These are phyloP conservation scores for Ramularia collo-cygni DNA, from an alignment of 2,329 filamentous ascomycete genomes.

Conservation along the genomic window DNA sequence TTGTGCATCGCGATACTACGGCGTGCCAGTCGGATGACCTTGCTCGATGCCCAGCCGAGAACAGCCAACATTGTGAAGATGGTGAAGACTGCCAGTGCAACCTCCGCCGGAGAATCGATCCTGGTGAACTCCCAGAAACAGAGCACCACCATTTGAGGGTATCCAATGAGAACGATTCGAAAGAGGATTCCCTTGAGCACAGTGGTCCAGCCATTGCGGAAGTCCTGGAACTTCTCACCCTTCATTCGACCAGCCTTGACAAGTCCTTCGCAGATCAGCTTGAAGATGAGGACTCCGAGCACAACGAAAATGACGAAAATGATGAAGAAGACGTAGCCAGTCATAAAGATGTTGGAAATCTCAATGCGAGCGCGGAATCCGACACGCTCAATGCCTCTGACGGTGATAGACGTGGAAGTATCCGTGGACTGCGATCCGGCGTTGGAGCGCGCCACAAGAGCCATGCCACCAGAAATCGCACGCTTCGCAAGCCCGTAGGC, in stretches of 20 bases:
- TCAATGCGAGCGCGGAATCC: constrained; percentile 82
- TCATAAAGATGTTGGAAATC: constrained; percentile 87
- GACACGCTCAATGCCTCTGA: constrained; percentile 81
- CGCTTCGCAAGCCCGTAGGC: constrained; percentile 48
- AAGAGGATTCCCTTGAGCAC: constrained; percentile 91
- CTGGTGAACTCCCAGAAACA: constrained; percentile 91
- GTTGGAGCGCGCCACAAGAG: constrained; percentile 34
- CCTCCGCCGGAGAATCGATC: constrained; percentile 74
- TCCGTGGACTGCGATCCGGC: constrained; percentile 23
- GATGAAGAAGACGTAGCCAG: constrained; percentile 81
- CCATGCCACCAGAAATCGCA: constrained; percentile 38
- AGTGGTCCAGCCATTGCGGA: constrained; percentile 89
- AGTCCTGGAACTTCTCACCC: constrained; percentile 80
- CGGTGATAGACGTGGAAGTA: constrained; percentile 40
- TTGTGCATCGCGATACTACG: constrained; percentile 87
- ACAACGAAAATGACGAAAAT: constrained; percentile 72
- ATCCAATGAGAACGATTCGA: constrained; percentile 81
- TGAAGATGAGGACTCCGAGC: constrained; percentile 68
- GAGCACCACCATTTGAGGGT: constrained; percentile 82
- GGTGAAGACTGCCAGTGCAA: constrained; percentile 84
- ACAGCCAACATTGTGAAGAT: constrained; percentile 72
- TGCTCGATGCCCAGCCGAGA: constrained; percentile 78
- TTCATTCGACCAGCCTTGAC: constrained; percentile 72
- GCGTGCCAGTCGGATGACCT: constrained; percentile 82
- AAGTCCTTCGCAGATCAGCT: constrained; percentile 69